Base-by-base conservation (phyloP, 176 grass and related monocot genomes). In the Rhynchospora pubera region DNA sequence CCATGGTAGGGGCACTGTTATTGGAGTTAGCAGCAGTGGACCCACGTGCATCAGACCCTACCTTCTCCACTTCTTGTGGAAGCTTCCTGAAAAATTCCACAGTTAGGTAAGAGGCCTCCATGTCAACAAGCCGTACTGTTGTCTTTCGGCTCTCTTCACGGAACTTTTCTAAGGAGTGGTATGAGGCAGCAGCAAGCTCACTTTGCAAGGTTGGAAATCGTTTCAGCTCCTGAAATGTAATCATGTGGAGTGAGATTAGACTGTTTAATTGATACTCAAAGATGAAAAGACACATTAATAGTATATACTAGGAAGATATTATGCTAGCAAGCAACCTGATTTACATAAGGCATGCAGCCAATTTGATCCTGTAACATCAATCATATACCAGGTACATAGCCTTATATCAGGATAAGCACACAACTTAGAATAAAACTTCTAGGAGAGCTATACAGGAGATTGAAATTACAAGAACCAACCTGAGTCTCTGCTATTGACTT, bases 31-130 rank as follows among this genome's bases (percentile, higher is more conserved):
- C 85, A 78, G 84, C 57, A 63, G 60, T 26, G 5, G 82, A 73
- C 3, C 67, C 82, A 12, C 59, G 48, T 30, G 83, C 45, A 43
- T 64, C 71, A 32, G 76, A 65, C 64, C 63, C 89, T 65, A 79
- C 50, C 84, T 91, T 97, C 9, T 91, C 94, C 55, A 91, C 81
- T 89, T 93, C 91, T 85, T 93, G 94, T 72, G 94, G 89, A 74
- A 97, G 94, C 78, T 93, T 93, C 77, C 94, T 85, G 87, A 97
- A 97, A 85, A 97, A 97, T 19, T 97, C 94, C 64, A 93, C 94
- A 0, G 94, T 97, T 77, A 93, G 84, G 83, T 97, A 97, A 69
- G 89, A 79, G 4, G 91, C 42, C 77, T 97, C 94, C 94, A 97
- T 97, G 42, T 97, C 94, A 83, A 97, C 94, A 63, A 97, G 51